Percentiles rank a stretch among this genome's conserved stretches.
These are phyloP conservation scores for Marchantia polymorpha DNA, from an alignment of 225 moss, liverwort and hornwort species.

Conservation along the genomic window DNA sequence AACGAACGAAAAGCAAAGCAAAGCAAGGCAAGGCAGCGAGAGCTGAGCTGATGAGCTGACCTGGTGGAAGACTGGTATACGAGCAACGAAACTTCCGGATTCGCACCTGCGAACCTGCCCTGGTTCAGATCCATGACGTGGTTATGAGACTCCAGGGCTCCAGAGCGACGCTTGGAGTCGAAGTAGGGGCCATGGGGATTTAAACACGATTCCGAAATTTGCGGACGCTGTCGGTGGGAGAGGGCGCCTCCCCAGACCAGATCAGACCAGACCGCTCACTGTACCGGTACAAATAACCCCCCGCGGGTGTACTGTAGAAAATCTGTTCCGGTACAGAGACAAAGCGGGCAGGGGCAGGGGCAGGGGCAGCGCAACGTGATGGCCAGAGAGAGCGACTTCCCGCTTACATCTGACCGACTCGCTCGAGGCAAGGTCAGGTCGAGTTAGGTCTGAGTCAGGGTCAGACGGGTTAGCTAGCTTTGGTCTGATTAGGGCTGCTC, in stretches of 20 bases:
- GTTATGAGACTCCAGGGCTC: background rate
- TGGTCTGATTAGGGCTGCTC: too few species aligned
- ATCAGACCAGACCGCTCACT: background rate
- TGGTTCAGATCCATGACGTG: slow-evolving; percentile 5
- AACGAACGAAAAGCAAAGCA: too few species aligned
- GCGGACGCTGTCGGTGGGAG: slow-evolving; percentile 2
- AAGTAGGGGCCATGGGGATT: background rate
- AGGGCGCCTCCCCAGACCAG: background rate
- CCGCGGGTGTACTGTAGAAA: background rate
- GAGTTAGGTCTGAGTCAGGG: background rate
- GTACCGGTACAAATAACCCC: background rate
- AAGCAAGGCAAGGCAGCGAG: too few species aligned
- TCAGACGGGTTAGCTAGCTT: too few species aligned
- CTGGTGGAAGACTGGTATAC: background rate
- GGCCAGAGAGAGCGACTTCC: background rate
- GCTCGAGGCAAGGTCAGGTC: background rate
- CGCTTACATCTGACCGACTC: background rate
- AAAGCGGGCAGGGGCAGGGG: background rate
- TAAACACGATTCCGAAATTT: background rate
- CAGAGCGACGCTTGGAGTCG: background rate
- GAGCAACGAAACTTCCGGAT: background rate
- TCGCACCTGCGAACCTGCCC: background rate
- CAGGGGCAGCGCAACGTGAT: background rate
- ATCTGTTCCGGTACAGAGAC: slow-evolving; percentile 6
- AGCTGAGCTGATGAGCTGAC: too few species aligned